phyloP scores from a whole-genome alignment of 768 basidiomycete genomes.

The Gloeopeniophorella convolvens region DNA sequence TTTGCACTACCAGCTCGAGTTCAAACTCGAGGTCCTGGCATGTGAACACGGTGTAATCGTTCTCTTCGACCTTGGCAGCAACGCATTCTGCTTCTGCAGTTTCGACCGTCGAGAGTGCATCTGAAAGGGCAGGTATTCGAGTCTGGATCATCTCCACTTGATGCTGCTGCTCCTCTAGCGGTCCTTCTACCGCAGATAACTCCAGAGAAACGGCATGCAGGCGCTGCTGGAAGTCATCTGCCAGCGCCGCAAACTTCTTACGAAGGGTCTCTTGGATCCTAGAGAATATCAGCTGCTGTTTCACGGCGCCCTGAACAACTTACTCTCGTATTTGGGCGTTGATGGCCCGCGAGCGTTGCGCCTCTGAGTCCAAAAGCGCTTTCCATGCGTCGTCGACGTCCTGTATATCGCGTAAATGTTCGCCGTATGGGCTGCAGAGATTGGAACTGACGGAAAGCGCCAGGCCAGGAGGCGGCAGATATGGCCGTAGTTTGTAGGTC shows the following conservation, averaged over 20 bases:
- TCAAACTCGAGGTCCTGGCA: slow-evolving; percentile 88
- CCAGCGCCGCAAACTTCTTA: slow-evolving; percentile 69
- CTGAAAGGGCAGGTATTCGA: slow-evolving; percentile 59
- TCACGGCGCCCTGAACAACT: slow-evolving; percentile 25
- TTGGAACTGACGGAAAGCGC: slow-evolving; percentile 44
- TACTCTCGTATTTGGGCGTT: slow-evolving; percentile 88
- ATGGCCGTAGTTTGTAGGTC: slow-evolving; percentile 84
- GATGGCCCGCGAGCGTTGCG: slow-evolving; percentile 68
- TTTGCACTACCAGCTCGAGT: slow-evolving; percentile 72
- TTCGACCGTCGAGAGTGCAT: slow-evolving; percentile 46
- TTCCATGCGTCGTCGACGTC: slow-evolving; percentile 81
- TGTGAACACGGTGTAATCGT: slow-evolving; percentile 90
- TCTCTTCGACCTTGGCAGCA: slow-evolving; percentile 92
- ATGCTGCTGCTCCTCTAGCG: slow-evolving; percentile 76
- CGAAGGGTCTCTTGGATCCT: slow-evolving; percentile 81
- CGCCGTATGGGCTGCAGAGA: too few relatives aligned
- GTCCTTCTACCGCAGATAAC: slow-evolving; percentile 68
- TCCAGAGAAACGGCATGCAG: slow-evolving; percentile 62
- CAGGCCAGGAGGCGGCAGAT: slow-evolving; percentile 70
- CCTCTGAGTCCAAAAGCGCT: slow-evolving; percentile 64
- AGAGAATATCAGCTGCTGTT: not conserved
- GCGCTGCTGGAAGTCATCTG: slow-evolving; percentile 68
- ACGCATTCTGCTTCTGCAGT: slow-evolving; percentile 69
- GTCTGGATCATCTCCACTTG: slow-evolving; percentile 58
- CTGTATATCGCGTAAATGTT: too few relatives aligned